Base-by-base conservation (phyloP, 768 basidiomycete species). In the Neoboletus magnificus region DNA sequence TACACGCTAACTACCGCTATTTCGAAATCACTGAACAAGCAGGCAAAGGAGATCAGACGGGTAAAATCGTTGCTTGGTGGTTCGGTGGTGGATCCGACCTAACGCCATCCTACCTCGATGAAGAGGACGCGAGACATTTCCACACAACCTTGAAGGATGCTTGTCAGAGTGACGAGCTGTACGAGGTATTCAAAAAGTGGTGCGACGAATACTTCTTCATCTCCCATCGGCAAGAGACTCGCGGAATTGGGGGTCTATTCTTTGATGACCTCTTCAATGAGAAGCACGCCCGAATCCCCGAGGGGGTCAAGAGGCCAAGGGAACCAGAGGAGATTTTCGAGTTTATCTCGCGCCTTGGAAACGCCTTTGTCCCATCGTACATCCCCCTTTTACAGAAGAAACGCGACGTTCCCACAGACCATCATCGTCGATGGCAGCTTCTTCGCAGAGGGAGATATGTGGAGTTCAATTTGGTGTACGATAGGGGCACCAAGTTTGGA, bases 121-220 rank as follows among this genome's bases (percentile, higher is more conserved):
- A 86, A 54, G 89, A 89, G 54, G 97, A 98, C 68, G 92, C 84
- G 12, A 66, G 71, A 22, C 92, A 94, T 68, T 99, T 98, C 75
- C 97, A 99, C 75, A 58, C 66, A 18, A 86, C 86, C 2, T 71
- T 95, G 60, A 87, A 91, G 68, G 68, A 67, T 9, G 90, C 89
- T 1, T 95, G 92, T 70, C 87, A 89, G 62, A 70, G 75, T 25
- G 86, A 93, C 3, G 74, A 75, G 27, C 77, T 96, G 50, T 91
- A 92, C 75, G 79, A 82, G 3, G 75, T 78, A 2, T 93, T 94
- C 81, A 98, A 98, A 70, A 81, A 82, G 61, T 98, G 94, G 93
- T 98, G 96, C 75, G 97, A 98, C 73, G 87, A 95, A 69, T 99
- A 99, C 76, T 99, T 99, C 72, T 87, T 80, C 71, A 89, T 98